Conservation (phyloP, 2,329 filamentous ascomycete species). For the Canariomyces notabilis region DNA sequence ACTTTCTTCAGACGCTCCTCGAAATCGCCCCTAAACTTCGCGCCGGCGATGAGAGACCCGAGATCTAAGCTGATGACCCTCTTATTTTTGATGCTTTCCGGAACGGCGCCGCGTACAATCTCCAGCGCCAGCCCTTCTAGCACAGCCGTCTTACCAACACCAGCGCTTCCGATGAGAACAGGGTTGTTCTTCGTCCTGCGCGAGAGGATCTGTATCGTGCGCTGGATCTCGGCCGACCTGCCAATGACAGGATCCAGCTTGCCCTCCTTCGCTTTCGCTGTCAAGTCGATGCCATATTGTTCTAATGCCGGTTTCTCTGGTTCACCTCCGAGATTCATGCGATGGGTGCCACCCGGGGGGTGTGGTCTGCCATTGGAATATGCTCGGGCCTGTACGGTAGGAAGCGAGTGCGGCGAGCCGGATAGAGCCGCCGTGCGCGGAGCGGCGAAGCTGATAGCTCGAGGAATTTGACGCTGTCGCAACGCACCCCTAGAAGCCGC, state of each 20-base stretch:
- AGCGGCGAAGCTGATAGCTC: conserved; percentile 7
- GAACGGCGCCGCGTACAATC: conserved; percentile 88
- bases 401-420: conserved; percentile 30
- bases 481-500: conserved; percentile 23
- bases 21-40: conserved; percentile 93
- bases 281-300: conserved; percentile 86
- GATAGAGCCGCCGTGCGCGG: conserved; percentile 1
- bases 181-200: conserved; percentile 94
- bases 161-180: conserved; percentile 85
- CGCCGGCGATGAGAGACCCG: conserved; percentile 88
- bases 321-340: conserved; percentile 78
- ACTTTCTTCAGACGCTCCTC: conserved; percentile 91
- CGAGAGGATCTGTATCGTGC: conserved; percentile 90
- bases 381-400: conserved; percentile 40
- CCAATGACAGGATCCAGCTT: conserved; percentile 97
- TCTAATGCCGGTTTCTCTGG: conserved; percentile 83
- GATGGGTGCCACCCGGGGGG: conserved; percentile 86
- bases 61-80: conserved; percentile 82
- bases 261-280: conserved; percentile 74
- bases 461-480: conserved; percentile 19
- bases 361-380: conserved; percentile 74
- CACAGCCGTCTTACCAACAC: conserved; percentile 91
- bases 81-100: conserved; percentile 94
- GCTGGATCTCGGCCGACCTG: conserved; percentile 82
- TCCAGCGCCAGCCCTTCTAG: conserved; percentile 84